phyloP scores from a whole-genome alignment of 1,139 yeast genomes.

The Kodamaea plutei region DNA sequence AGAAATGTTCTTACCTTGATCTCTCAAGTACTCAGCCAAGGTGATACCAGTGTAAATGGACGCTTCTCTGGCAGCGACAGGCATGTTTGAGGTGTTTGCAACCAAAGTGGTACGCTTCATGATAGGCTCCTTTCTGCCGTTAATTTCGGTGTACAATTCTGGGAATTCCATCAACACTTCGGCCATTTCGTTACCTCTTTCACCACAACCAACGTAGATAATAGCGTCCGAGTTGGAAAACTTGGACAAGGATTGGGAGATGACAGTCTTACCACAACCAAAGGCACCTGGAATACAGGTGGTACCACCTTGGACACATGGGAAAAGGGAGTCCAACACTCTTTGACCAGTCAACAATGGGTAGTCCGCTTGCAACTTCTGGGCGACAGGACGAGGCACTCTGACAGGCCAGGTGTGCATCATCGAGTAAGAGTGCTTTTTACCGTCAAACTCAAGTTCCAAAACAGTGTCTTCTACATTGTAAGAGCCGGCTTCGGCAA shows the following conservation, averaged over 20 bases:
- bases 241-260: conserved; percentile 94
- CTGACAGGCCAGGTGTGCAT: conserved; percentile 99
- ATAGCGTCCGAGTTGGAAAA: conserved; percentile 96
- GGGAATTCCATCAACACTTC: conserved; percentile 99
- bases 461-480: conserved; percentile 82
- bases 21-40: conserved; percentile 97
- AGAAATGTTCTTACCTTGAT: conserved; percentile 97
- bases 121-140: conserved; percentile 95
- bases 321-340: conserved; percentile 95
- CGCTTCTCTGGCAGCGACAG: conserved; percentile 99
- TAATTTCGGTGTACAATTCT: conserved; percentile 83
- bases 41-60: conserved; percentile 99
- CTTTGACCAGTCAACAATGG: conserved; percentile 98
- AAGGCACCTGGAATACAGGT: conserved; percentile 99
- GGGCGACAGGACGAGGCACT: conserved; percentile 98
- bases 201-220: conserved; percentile 93
- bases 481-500: conserved; percentile 89
- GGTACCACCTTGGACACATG: conserved; percentile 99
- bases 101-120: conserved; percentile 99
- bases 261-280: conserved; percentile 99
- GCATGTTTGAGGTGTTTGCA: conserved; percentile 99
- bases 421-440: conserved; percentile 78
- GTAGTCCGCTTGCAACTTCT: conserved; percentile 84
- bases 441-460: conserved; percentile 94
- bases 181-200: conserved; percentile 98